Evolutionary conservation across 177 flowering plant species (phyloP), one percentile per base, ranked within the genome.

Genomic region (Vitis hybrid): DNA sequence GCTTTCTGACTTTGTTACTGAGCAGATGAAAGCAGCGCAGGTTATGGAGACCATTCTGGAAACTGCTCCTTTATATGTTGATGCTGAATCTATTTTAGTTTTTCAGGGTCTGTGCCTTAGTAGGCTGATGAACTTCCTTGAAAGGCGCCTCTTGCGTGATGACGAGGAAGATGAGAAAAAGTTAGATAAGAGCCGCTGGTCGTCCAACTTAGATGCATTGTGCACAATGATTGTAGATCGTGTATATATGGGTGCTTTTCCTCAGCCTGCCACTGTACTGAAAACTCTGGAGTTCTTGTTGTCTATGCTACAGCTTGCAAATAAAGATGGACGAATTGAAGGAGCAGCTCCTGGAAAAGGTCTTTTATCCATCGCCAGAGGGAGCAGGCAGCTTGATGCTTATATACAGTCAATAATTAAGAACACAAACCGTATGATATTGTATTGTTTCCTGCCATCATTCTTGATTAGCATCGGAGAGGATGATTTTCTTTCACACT

Each of bases 151-250:
- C 54, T 65, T 89, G 80, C 96, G 97, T 75, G 99, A 96, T 83
- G 99, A 96, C 71, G 99, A 96, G 78, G 98, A 92, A 84, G 80
- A 87, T 70, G 89, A 83, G 68, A 94, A 94, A 78, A 94, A 90
- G 80, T 82, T 96, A 45, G 99, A 96, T 75, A 94, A 94, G 77
- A 84, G 67, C 75, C 86, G 97, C 16, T 96, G 99, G 99, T 88
- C 98, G 61, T 68, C 77, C 59, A 96, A 96, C 76, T 81, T 96
- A 67, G 99, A 96, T 75, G 79, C 92, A 50, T 74, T 96, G 22
- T 94, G 98, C 73, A 85, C 93, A 91, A 85, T 94, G 89, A 88
- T 94, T 71, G 99, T 96, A 53, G 98, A 96, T 77, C 97, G 98
- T 64, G 88, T 88, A 10, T 96, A 94, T 65, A 90, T 94, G 97